Evolutionary conservation across 2,329 filamentous ascomycete genomes (phyloP).

Genomic region (Clarireedia monteithiana): DNA sequence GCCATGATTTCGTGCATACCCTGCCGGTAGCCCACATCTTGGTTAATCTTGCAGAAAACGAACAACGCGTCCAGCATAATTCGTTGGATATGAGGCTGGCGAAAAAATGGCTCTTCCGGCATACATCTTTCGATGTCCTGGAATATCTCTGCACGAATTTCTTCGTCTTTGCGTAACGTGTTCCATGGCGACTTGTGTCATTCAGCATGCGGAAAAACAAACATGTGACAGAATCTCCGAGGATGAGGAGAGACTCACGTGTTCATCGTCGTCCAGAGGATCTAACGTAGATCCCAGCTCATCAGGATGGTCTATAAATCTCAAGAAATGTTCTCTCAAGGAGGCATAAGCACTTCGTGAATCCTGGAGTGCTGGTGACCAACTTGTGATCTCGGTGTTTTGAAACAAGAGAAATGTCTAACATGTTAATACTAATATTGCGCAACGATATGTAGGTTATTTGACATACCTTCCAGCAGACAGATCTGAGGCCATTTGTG

Average conservation of each 20-base stretch:
- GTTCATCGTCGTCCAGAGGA: slow-evolving; percentile 74
- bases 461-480: slow-evolving; percentile 76
- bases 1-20: slow-evolving; percentile 97
- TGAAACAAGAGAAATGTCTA: slow-evolving; percentile 78
- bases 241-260: slow-evolving; percentile 33
- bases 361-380: slow-evolving; percentile 59
- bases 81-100: slow-evolving; percentile 66
- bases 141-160: slow-evolving; percentile 76
- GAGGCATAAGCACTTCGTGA: slow-evolving; percentile 68
- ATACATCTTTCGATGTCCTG: slow-evolving; percentile 90
- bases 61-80: slow-evolving; percentile 87
- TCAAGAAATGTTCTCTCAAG: slow-evolving; percentile 66
- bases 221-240: background rate
- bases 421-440: slow-evolving; percentile 3
- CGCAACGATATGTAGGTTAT: background rate
- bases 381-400: slow-evolving; percentile 54
- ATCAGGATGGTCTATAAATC: slow-evolving; percentile 77
- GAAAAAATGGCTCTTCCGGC: slow-evolving; percentile 87
- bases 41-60: slow-evolving; percentile 89
- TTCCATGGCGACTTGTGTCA: slow-evolving; percentile 77
- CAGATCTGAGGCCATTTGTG: slow-evolving; percentile 67
- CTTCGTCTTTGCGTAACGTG: slow-evolving; percentile 75
- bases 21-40: slow-evolving; percentile 82
- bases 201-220: slow-evolving; percentile 33
- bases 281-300: slow-evolving; percentile 68